A percentile compares a stretch with the other conserved stretches of the same genome.
These are phyloP conservation scores for Gossypioides kirkii DNA, from an alignment of 345 rosid genomes.

Conservation along the genomic window DNA sequence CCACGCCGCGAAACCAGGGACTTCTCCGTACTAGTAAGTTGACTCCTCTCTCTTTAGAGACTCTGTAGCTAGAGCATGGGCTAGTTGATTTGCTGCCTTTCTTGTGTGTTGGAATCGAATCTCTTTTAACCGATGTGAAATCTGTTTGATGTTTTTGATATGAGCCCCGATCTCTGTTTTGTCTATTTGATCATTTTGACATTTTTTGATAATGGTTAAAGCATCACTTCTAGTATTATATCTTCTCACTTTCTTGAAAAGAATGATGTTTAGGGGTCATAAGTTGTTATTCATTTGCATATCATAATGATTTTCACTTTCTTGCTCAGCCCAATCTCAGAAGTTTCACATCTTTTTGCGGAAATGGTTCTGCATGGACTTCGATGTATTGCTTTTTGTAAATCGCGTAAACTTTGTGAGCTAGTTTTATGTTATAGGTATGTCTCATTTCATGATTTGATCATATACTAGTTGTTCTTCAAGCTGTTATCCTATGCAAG, in stretches of 20 bases:
- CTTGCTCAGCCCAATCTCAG: conserved; percentile 64
- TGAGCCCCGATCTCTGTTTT: no score
- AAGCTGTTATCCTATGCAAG: not conserved
- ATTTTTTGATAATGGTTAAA: no score
- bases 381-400: conserved; percentile 90
- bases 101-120: no score
- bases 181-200: no score
- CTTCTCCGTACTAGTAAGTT: no score
- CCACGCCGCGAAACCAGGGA: no score
- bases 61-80: no score
- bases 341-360: conserved; percentile 70
- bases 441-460: conserved; percentile 22
- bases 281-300: conserved; percentile 1
- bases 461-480: not conserved
- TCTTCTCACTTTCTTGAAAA: not conserved
- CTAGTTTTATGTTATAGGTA: conserved; percentile 83
- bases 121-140: no score
- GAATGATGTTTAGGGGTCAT: not conserved
- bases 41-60: no score
- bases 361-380: conserved; percentile 98
- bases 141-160: no score
- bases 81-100: no score
- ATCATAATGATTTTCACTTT: conserved; percentile 4
- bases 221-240: no score
- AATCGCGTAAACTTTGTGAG: conserved; percentile 89